Percentiles rank a stretch among this genome's conserved stretches.
Conservation (phyloP, 306 rosid genomes). For the Macrotyloma uniflorum region DNA sequence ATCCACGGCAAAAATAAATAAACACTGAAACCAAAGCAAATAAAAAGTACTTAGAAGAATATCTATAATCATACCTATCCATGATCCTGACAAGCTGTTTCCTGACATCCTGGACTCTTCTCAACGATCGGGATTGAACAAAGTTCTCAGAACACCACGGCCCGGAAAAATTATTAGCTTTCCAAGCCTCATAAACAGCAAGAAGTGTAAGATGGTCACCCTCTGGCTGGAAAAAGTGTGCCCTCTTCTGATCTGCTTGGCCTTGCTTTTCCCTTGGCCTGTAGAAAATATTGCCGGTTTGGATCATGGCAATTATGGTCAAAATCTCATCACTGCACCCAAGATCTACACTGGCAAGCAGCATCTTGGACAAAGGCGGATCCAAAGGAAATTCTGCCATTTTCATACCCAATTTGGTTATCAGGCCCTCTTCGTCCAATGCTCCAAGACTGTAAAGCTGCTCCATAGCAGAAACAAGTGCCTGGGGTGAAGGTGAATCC, state of each 20-base stretch:
- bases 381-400: conserved; percentile 93
- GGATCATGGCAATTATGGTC: conserved; percentile 88
- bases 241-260: conserved; percentile 92
- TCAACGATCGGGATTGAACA: conserved; percentile 63
- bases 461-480: conserved; percentile 80
- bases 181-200: conserved; percentile 91
- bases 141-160: conserved; percentile 92
- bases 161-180: conserved; percentile 71
- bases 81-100: conserved; percentile 83
- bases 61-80: conserved; percentile 63
- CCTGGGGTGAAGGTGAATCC: conserved; percentile 93
- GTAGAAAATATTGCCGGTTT: conserved; percentile 85
- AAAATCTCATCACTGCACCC: conserved; percentile 94
- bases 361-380: conserved; percentile 87
- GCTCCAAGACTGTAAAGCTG: conserved; percentile 87
- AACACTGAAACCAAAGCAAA: neutral
- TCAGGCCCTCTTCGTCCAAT: conserved; percentile 82
- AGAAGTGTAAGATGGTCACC: conserved; percentile 91
- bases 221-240: conserved; percentile 88
- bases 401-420: conserved; percentile 85
- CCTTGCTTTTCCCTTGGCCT: conserved; percentile 88
- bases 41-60: neutral
- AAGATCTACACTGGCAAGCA: conserved; percentile 89
- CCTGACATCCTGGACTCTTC: conserved; percentile 83
- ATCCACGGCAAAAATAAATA: neutral